Evolutionary conservation across 495 filamentous ascomycete species (phyloP), one percentile per base, ranked within the genome.

Genomic region (Cladorrhinum samala): DNA sequence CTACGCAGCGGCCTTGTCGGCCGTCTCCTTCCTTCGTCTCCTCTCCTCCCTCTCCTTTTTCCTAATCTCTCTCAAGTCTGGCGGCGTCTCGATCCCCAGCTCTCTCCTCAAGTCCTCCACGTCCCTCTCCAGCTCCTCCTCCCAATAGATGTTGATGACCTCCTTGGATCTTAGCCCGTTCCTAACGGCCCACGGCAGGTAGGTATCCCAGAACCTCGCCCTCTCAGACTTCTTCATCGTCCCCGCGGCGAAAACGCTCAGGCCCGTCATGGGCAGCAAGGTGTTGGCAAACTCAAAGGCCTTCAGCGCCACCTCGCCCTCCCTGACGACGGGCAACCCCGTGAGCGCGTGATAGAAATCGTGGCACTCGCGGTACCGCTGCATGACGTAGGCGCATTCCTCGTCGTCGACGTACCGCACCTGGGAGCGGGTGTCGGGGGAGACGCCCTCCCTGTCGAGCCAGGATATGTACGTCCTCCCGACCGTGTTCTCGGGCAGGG

Each of bases 321-420:
- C 94, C 2, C 88, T 77, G 44, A 96, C 84, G n/a, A 90, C 80
- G 0, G 94, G 93, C 27, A 98, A 73, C 0, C 93, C 93, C 11
- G 91, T 96, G 30, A 98, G 73, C 0, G 94, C 93, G 70, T 98
- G 93, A 75, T 95, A 97, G 77, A 98, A 97, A 65, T 98, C 93
- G 68, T 98, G 93, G 61, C 87, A 93, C 70, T 98, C 94, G 44
- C 93, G 83, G 70, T 98, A 98, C 24, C 93, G 83, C 78, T 97
- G 93, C 89, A 98, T 95, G 3, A 97, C 93, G 68, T 97, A 98
- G 17, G 93, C 93, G 66, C 89, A 95, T 66, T 97, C 93, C 49
- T 83, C 83, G 64, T 96, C 86, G 66, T 96, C 92, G 49, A 98
- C 90, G 69, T 95, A 96, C 40, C 85, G 78, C 20, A 98, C 93